Percentiles rank a stretch among this genome's conserved stretches.
phyloP scores from a whole-genome alignment of 2,329 filamentous ascomycete genomes.

The Triangularia verruculosa region DNA sequence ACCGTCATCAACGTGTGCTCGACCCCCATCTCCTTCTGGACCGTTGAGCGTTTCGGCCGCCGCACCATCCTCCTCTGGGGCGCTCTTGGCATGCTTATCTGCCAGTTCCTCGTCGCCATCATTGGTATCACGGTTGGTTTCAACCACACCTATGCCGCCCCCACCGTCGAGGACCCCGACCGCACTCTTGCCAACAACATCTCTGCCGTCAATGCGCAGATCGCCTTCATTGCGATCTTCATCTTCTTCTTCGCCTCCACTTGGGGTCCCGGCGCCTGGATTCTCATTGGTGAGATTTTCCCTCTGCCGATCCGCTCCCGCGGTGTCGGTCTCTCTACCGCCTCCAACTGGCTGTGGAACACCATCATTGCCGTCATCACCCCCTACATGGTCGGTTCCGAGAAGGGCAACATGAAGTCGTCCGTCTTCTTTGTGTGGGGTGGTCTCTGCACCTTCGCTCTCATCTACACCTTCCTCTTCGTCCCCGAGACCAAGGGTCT shows the following conservation, averaged over 20 bases:
- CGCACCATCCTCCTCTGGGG: constrained; percentile 76
- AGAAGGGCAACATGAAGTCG: constrained; percentile 63
- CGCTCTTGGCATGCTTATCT: constrained; percentile 77
- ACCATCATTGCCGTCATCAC: constrained; percentile 68
- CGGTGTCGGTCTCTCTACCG: constrained; percentile 81
- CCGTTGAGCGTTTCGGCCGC: constrained; percentile 77
- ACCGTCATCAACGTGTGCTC: constrained; percentile 84
- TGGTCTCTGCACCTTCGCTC: constrained; percentile 57
- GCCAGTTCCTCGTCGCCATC: constrained; percentile 84
- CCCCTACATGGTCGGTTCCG: constrained; percentile 63
- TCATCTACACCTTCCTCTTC: constrained; percentile 69
- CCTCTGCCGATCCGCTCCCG: constrained; percentile 84
- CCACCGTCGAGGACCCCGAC: constrained; percentile 32
- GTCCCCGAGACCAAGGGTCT: constrained; percentile 74
- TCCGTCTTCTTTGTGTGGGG: constrained; percentile 78
- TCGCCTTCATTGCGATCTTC: constrained; percentile 87
- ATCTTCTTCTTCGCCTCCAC: constrained; percentile 91
- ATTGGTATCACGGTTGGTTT: constrained; percentile 62
- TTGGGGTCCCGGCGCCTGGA: constrained; percentile 81
- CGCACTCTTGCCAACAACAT: constrained; percentile 49
- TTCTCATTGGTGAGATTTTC: constrained; percentile 86
- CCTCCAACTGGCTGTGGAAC: constrained; percentile 92
- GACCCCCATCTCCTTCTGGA: constrained; percentile 84
- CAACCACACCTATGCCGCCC: constrained; percentile 48
- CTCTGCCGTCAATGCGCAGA: constrained; percentile 64